Base-by-base conservation (phyloP, 768 basidiomycete genomes). In the Suillus hirtellus region DNA sequence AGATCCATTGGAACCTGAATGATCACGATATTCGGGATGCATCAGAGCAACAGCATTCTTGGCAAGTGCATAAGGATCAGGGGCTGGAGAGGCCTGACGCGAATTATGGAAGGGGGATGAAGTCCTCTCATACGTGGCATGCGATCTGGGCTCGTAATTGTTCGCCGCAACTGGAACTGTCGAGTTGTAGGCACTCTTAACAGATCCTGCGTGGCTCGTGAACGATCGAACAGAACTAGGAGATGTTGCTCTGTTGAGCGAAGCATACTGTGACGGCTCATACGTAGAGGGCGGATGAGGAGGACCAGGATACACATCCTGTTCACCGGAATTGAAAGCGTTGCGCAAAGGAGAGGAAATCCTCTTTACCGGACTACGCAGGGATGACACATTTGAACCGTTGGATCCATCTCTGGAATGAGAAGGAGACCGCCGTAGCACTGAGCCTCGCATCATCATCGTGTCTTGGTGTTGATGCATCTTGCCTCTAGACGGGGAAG, bases 1-100 rank as follows among this genome's bases (percentile, higher is more conserved):
- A 9, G 85, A 83, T 0, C 78, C 77, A 67, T 79, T 84, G 17
- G 85, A 85, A 59, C 73, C 67, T 8, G 84, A 81, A 40, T 81
- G 79, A 49, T 71, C 73, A 47, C 73, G 80, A n/a, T 65, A 27
- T 42, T 72, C 69, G 27, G 70, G 67, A 12, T 65, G 58, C 31
- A 62, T 44, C 40, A 65, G 65, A 34, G 61, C 64, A 60, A 53
- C 52, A 62, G 64, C 64, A 64, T 54, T 65, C 66, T 69, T 72
- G 35, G 70, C 71, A 3, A 78, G 79, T 14, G 74, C 69, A 61
- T 82, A 81, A n/a, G 78, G 74, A 65, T 80, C 78, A 31, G 70
- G 64, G 10, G 67, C 64, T 31, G 75, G 67, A 61, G 71, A 68
- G 6, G 59, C 62, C 27, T 72, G 69, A 59, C 65, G 68, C 31